phyloP scores from a whole-genome alignment of 1,284 basidiomycete species.

The Cutaneotrichosporon spelunceum region DNA sequence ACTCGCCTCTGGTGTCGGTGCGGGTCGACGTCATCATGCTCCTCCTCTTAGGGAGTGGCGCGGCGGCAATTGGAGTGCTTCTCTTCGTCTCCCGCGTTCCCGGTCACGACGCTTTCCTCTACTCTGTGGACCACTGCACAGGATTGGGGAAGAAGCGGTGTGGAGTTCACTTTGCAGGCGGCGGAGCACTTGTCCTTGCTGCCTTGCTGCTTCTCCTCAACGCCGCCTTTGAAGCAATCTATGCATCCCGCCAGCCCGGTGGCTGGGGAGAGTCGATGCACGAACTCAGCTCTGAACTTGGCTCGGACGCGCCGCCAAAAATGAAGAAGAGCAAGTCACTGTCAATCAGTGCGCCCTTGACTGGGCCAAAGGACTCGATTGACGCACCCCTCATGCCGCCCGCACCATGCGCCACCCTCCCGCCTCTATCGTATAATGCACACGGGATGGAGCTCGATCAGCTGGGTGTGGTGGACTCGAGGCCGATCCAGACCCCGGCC shows the following conservation, averaged over 20 bases:
- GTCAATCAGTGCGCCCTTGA: background rate
- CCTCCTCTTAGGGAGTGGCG: background rate
- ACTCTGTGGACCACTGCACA: background rate
- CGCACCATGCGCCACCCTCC: background rate
- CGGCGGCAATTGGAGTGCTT: background rate
- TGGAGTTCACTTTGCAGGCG: background rate
- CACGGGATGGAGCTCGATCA: background rate
- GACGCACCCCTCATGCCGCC: background rate
- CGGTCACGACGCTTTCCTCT: background rate
- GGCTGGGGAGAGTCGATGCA: background rate
- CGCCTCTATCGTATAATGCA: background rate
- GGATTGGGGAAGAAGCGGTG: background rate
- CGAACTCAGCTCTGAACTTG: background rate
- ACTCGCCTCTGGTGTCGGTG: background rate
- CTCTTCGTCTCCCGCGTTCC: background rate
- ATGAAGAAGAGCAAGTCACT: background rate
- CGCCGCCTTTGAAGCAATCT: background rate
- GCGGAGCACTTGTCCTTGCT: background rate
- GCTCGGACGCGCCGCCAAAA: background rate
- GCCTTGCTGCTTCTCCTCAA: background rate
- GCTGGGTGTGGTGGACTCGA: background rate
- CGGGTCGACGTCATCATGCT: background rate
- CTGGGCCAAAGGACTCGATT: background rate
- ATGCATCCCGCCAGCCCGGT: background rate
- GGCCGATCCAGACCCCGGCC: background rate